Evolutionary conservation across 768 basidiomycete genomes (phyloP).

Genomic region (Rhodocollybia butyracea): DNA sequence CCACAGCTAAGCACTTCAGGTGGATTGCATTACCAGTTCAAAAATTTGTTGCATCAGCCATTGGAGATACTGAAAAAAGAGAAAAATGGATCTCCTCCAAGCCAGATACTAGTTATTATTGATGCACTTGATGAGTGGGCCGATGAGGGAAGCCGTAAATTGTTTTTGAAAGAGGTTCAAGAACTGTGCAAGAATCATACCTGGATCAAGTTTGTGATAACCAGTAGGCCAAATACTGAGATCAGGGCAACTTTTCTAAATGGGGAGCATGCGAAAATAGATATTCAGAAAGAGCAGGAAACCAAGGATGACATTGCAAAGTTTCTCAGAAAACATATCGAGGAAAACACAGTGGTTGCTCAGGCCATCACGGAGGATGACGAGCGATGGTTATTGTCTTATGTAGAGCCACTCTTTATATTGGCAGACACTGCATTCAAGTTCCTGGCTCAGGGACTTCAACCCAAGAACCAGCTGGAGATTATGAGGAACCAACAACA

Average conservation of each 20-base stretch:
- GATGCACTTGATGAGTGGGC: too few relatives aligned
- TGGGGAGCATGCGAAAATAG: not conserved
- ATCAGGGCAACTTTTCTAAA: not conserved
- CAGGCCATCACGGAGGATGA: not conserved
- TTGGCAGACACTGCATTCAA: too few relatives aligned
- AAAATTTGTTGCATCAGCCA: not conserved
- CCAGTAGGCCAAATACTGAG: too few relatives aligned
- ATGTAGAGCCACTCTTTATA: too few relatives aligned
- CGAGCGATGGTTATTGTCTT: too few relatives aligned
- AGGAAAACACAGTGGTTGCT: not conserved
- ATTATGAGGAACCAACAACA: not conserved
- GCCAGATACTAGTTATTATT: too few relatives aligned
- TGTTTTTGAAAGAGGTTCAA: not conserved
- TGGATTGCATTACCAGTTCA: not conserved
- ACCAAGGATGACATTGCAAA: not conserved
- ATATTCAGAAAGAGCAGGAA: not conserved
- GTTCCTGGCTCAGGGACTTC: too few relatives aligned
- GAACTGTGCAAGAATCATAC: not conserved
- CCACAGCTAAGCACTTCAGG: not conserved
- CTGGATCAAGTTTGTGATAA: too few relatives aligned
- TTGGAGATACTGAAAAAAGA: not conserved
- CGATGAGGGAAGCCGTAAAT: not conserved
- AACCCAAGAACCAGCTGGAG: not conserved
- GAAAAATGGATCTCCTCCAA: too few relatives aligned
- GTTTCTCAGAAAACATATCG: not conserved